phyloP scores from a whole-genome alignment of 2,329 filamentous ascomycete genomes.

The Xylariaceae sp. region DNA sequence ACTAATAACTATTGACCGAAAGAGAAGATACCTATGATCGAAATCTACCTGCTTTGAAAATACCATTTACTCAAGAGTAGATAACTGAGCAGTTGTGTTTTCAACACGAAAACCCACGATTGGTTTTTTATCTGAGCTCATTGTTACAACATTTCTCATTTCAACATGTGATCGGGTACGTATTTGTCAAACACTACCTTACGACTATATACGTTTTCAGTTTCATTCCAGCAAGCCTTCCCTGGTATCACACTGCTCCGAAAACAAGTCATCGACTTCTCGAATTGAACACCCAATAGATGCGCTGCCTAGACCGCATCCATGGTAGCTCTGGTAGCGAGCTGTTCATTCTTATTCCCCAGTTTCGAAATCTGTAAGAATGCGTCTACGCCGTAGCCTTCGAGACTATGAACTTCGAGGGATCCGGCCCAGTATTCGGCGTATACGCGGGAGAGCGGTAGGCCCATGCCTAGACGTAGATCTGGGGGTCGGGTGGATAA shows the following conservation, averaged over 20 bases:
- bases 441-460: constrained; percentile 91
- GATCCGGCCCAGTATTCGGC: constrained; percentile 97
- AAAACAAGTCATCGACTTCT: neutral
- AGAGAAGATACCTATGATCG: too few relatives aligned
- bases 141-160: neutral
- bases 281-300: too few relatives aligned
- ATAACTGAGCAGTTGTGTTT: too few relatives aligned
- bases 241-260: constrained; percentile 6
- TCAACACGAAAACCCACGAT: constrained; percentile 17
- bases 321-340: constrained; percentile 73
- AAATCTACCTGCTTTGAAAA: constrained; percentile 28
- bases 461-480: constrained; percentile 82
- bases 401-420: constrained; percentile 83
- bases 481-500: constrained; percentile 82
- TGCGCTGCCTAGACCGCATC: constrained; percentile 58
- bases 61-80: constrained; percentile 34
- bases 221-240: too few relatives aligned
- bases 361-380: constrained; percentile 95
- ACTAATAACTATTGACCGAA: neutral
- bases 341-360: constrained; percentile 95
- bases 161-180: neutral
- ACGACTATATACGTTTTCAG: too few relatives aligned
- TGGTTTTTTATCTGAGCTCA: too few relatives aligned
- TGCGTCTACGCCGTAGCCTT: constrained; percentile 93
- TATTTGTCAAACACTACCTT: too few relatives aligned